Conservation (phyloP, 2,329 filamentous ascomycete species). For the Penicillium brevicompactum region DNA sequence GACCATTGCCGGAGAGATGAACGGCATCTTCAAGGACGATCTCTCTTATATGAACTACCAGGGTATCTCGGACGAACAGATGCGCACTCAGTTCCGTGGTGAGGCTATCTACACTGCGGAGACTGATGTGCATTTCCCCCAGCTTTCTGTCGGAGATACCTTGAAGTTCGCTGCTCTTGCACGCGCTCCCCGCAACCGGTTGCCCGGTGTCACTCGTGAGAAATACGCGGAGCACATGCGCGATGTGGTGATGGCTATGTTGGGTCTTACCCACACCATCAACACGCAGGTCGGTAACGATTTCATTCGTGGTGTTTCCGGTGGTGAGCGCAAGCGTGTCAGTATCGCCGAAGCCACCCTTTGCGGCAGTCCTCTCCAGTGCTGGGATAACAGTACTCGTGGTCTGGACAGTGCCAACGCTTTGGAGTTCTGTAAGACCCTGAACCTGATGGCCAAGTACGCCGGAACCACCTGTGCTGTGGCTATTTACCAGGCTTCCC, state of each 20-base stretch:
- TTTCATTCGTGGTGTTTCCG: slow-evolving; percentile 63
- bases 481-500: slow-evolving; percentile 59
- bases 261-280: slow-evolving; percentile 54
- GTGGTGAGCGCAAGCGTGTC: slow-evolving; percentile 64
- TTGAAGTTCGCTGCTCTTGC: slow-evolving; percentile 75
- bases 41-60: slow-evolving; percentile 80
- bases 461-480: slow-evolving; percentile 54
- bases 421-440: slow-evolving; percentile 57
- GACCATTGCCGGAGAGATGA: slow-evolving; percentile 79
- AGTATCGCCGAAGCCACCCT: slow-evolving; percentile 59
- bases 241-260: slow-evolving; percentile 49
- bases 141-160: slow-evolving; percentile 76
- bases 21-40: slow-evolving; percentile 74
- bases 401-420: slow-evolving; percentile 59
- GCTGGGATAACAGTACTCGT: slow-evolving; percentile 54
- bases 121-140: slow-evolving; percentile 80
- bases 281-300: slow-evolving; percentile 55
- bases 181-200: slow-evolving; percentile 49
- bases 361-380: slow-evolving; percentile 50
- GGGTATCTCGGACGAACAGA: slow-evolving; percentile 53
- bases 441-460: slow-evolving; percentile 54
- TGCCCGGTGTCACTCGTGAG: slow-evolving; percentile 45
- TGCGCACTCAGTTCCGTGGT: slow-evolving; percentile 76
- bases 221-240: slow-evolving; percentile 47
- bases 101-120: slow-evolving; percentile 88